Conservation (phyloP, 768 basidiomycete genomes). For the Exsudoporus frostii region DNA sequence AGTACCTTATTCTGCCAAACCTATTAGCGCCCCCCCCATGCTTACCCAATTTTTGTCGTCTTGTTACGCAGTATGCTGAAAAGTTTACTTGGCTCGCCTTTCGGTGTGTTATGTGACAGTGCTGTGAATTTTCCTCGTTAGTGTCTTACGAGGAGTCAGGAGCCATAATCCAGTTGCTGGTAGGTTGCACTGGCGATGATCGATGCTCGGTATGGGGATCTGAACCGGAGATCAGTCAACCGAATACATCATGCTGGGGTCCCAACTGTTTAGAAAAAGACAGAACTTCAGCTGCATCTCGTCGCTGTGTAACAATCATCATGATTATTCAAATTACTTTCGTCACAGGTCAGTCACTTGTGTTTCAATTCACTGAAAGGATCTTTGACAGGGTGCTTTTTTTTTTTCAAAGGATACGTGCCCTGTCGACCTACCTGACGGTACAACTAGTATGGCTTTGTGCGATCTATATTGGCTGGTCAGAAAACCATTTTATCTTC, state of each 20-base stretch:
- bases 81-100: neutral
- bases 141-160: neutral
- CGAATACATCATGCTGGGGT: neutral
- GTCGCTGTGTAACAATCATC: neutral
- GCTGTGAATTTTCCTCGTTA: neutral
- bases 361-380: neutral
- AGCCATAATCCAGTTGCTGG: neutral
- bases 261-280: neutral
- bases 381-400: neutral
- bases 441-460: neutral
- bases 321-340: neutral
- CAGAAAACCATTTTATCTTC: neutral
- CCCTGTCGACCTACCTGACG: neutral
- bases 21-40: constrained; percentile 6
- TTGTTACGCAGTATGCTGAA: neutral
- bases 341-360: neutral
- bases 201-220: too few species aligned
- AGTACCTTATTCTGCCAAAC: constrained; percentile 7
- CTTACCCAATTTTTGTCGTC: neutral
- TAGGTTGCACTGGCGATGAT: too few species aligned
- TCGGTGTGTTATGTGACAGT: neutral
- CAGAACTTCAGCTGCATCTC: neutral
- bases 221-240: neutral
- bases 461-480: neutral
- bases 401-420: neutral